Evolutionary conservation across 1,284 basidiomycete species (phyloP), one percentile per base, ranked within the genome.

Genomic region (Cutaneotrichosporon arboriforme): DNA sequence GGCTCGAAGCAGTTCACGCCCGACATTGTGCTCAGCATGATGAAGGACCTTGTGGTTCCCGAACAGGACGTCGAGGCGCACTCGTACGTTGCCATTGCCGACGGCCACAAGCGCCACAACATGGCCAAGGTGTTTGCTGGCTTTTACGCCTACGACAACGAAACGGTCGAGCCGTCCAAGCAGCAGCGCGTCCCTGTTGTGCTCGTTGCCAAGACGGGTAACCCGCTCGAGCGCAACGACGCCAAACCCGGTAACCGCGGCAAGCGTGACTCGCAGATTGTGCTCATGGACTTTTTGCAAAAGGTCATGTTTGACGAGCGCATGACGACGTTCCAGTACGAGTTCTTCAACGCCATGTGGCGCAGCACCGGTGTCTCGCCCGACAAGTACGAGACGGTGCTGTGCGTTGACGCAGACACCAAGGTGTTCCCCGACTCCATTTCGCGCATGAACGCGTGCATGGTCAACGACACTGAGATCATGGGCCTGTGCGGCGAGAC

Each of bases 401-500:
- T 98, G 42, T 97, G 94, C 79, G 94, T 98, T 69, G 94, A 98
- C 79, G 96, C 96, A 51, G 96, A 98, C 77, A 97, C 92, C 55
- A 96, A 94, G 81, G 88, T 93, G 46, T 94, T 92, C 82, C 90
- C 90, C 18, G 92, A 96, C 76, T 90, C 90, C 56, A 74, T 96
- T 68, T 90, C 88, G 38, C 80, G 91, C 65, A 89, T 97, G 86
- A 86, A 87, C 48, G 88, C 90, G 52, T 91, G 90, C 68, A 93
- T 97, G 90, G 87, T 93, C 45, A 84, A 90, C 69, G 94, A 99
- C 72, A 83, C 85, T 63, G 89, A 97, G 74, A 94, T 98, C 67
- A 98, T 98, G 96, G 96, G 93, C 23, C 81, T 97, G 22, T 98
- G 96, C 70, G 96, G 94, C 36, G 94, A 98, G 80, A 99, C 96